Evolutionary conservation across 805 yeast species (phyloP), one percentile per base, ranked within the genome.

Genomic region (Saccharomycopsis amapae): DNA sequence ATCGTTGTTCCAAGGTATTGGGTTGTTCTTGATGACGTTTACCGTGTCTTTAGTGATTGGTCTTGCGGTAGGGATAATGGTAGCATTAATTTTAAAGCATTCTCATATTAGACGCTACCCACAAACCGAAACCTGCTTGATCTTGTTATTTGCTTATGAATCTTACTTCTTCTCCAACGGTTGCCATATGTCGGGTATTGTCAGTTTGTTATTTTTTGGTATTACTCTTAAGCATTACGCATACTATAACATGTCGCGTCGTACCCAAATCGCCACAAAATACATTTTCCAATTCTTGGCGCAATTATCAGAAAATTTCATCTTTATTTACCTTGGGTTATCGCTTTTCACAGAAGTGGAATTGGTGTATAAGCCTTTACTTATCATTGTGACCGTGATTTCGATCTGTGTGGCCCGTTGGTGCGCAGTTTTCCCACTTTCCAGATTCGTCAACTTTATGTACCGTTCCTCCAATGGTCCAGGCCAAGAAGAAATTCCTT

Each of bases 101-200:
- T 82, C 96, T 3, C 94, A 87, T 57, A 80, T 93, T 42, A 74
- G 97, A 66, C 71, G 97, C 56, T 87, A 85, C 62, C 97, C 97
- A n/a, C 94, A 88, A 62, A 86, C 93, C 57, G 99, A 93, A 68
- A 85, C 97, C 24, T 94, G 97, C 62, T 62, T 93, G 45, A 95
- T 93, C 24, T 66, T 93, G 38, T 66, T 93, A 55, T 80, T 89
- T 61, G 97, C 97, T 15, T 93, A 93, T 62, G 96, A 88, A 57
- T 87, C 97, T 0, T 93, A 93, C 64, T 93, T 93, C 69, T 93
- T 93, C 64, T 89, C 97, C 36, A 93, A 93, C 59, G 99, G 98
- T 41, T 94, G 97, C 57, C 98, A 94, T 62, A 93, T 93, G 98
- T 89, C 97, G 4, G 99, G 99, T 38, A 90, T 90, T 53, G 97